phyloP scores from a whole-genome alignment of 2,329 filamentous ascomycete genomes.

The Phaeosphaeriaceae sp. region DNA sequence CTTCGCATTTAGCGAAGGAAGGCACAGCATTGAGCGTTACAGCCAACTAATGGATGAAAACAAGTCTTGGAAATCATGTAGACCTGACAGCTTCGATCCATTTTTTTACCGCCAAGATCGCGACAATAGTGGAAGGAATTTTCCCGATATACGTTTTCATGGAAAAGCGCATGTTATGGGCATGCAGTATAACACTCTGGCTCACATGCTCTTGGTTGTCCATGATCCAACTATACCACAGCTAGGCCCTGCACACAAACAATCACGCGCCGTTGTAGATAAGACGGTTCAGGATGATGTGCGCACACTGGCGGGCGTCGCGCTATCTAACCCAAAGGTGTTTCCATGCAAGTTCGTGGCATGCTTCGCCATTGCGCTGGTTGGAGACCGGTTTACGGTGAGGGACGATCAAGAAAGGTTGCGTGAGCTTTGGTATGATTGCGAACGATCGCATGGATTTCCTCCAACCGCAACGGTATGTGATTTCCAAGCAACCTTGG shows the following conservation, averaged over 20 bases:
- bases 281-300: constrained; percentile 44
- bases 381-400: constrained; percentile 42
- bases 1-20: constrained; percentile 44
- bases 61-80: constrained; percentile 37
- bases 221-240: constrained; percentile 48
- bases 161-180: constrained; percentile 45
- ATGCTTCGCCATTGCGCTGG: constrained; percentile 45
- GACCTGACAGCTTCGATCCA: constrained; percentile 45
- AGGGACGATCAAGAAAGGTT: constrained; percentile 41
- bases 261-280: constrained; percentile 40
- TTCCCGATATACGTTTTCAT: constrained; percentile 45
- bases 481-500: neutral
- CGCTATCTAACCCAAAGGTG: constrained; percentile 40
- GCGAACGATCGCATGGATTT: constrained; percentile 42
- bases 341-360: constrained; percentile 47
- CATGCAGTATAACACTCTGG: constrained; percentile 44
- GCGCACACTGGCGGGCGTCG: constrained; percentile 43
- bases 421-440: constrained; percentile 38
- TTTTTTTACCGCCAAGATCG: constrained; percentile 42
- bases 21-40: constrained; percentile 39
- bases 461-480: constrained; percentile 36
- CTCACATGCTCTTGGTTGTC: constrained; percentile 44
- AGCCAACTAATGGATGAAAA: constrained; percentile 44
- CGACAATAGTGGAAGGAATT: constrained; percentile 41
- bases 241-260: constrained; percentile 42